Evolutionary conservation across 306 rosid species (phyloP).

Genomic region (Casuarina equisetifolia): DNA sequence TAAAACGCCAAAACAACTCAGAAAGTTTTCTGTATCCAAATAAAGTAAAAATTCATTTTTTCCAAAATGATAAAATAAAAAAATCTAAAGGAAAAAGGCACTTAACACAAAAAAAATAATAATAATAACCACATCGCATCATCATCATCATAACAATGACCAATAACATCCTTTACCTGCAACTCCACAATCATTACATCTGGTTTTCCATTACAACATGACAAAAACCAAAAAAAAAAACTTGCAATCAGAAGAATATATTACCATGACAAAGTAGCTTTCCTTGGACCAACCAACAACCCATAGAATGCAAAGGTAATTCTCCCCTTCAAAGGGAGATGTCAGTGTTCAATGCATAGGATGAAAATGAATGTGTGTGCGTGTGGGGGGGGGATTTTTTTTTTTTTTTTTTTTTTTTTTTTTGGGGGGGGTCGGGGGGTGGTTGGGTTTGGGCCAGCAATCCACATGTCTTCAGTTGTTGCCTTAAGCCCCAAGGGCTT

Average conservation of each 20-base stretch:
- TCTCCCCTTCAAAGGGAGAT: background rate
- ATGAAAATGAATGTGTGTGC: background rate
- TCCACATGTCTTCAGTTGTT: background rate
- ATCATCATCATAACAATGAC: background rate
- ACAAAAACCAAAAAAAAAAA: background rate
- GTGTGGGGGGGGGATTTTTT: no score
- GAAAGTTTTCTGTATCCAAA: background rate
- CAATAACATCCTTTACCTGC: background rate
- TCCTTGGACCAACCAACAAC: background rate
- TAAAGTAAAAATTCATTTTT: background rate
- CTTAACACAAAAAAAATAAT: background rate
- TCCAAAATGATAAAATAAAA: background rate
- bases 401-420: no score
- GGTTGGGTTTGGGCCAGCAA: background rate
- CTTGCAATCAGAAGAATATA: background rate
- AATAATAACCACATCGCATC: background rate
- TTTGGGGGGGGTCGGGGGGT: no score
- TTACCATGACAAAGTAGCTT: background rate
- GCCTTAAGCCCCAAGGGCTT: background rate
- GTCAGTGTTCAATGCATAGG: background rate
- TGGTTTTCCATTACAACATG: background rate
- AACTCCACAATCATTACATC: background rate
- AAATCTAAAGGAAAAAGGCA: background rate
- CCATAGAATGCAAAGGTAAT: background rate
- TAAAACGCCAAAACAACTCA: constrained; percentile 3